phyloP scores from a whole-genome alignment of 371 early-diverging fungal genomes.

The Mucor circinelloides region DNA sequence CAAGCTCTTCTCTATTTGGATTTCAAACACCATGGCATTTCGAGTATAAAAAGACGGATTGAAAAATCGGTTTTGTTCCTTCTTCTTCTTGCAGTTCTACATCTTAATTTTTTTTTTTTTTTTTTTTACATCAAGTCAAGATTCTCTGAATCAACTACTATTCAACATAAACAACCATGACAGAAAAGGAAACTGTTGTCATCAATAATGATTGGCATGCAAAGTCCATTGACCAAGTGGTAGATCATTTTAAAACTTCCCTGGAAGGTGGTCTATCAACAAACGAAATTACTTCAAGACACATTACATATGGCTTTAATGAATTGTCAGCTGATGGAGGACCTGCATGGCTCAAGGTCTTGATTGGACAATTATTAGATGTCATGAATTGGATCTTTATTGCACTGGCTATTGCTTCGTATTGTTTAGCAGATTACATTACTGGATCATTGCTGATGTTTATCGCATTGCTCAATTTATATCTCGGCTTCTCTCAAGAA shows the following conservation, averaged over 20 bases:
- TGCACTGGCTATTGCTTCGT: slow-evolving; percentile 64
- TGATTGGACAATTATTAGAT: slow-evolving; percentile 81
- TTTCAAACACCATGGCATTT: not conserved
- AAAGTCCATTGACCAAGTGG: slow-evolving; percentile 55
- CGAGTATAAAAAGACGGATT: not conserved
- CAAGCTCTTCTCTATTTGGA: not conserved
- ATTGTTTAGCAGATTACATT: slow-evolving; percentile 61
- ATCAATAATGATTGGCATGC: slow-evolving; percentile 1
- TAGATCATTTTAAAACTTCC: slow-evolving; percentile 57
- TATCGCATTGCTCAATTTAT: slow-evolving; percentile 77
- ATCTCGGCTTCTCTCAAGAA: slow-evolving; percentile 88
- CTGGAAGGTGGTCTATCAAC: slow-evolving; percentile 65
- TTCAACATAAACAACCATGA: not conserved
- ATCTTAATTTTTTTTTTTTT: not conserved
- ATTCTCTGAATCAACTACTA: not conserved
- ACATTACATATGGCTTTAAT: slow-evolving; percentile 72
- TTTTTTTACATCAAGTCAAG: not conserved
- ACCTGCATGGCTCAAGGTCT: slow-evolving; percentile 68
- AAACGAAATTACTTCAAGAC: slow-evolving; percentile 54
- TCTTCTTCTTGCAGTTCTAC: not conserved
- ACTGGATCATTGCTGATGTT: slow-evolving; percentile 71
- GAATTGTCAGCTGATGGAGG: slow-evolving; percentile 65
- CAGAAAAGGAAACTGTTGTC: not conserved
- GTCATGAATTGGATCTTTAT: slow-evolving; percentile 83
- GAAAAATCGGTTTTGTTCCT: not conserved